A percentile compares a stretch with the other conserved stretches of the same genome.
Evolutionary conservation across 306 rosid species (phyloP).

Genomic region (Albizia julibrissin): DNA sequence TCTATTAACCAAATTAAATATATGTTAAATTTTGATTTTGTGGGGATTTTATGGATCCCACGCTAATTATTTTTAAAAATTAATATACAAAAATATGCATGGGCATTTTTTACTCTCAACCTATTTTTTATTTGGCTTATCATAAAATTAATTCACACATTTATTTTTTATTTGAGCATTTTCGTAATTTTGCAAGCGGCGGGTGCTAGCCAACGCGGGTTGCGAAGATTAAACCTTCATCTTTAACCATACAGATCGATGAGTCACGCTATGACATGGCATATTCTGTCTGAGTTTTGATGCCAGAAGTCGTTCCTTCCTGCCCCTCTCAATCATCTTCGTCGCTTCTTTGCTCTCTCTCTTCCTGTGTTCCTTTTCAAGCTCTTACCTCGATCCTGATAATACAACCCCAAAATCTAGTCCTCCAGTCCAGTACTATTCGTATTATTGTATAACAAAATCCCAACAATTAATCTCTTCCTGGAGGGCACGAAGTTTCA

Average conservation of each 20-base stretch:
- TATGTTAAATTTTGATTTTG: too few relatives aligned
- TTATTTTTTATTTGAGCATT: too few relatives aligned
- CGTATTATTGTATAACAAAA: not conserved
- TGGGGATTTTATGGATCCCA: too few relatives aligned
- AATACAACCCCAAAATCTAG: not conserved
- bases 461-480: not conserved
- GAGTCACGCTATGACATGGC: conserved; percentile 33
- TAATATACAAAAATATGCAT: too few relatives aligned
- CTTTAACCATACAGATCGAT: not conserved
- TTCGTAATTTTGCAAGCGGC: not conserved
- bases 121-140: too few relatives aligned
- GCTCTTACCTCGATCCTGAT: not conserved
- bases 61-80: too few relatives aligned
- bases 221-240: not conserved
- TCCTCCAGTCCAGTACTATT: not conserved
- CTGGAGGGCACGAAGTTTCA: not conserved
- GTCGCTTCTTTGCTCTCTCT: not conserved
- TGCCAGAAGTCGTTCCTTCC: conserved; percentile 14
- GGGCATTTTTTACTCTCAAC: too few relatives aligned
- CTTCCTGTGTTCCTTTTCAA: not conserved
- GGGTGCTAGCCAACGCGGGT: not conserved
- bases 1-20: too few relatives aligned
- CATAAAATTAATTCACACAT: too few relatives aligned
- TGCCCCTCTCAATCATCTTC: not conserved
- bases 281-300: not conserved